Conservation (phyloP, 2,329 filamentous ascomycete species). For the Fonsecaea pedrosoi region DNA sequence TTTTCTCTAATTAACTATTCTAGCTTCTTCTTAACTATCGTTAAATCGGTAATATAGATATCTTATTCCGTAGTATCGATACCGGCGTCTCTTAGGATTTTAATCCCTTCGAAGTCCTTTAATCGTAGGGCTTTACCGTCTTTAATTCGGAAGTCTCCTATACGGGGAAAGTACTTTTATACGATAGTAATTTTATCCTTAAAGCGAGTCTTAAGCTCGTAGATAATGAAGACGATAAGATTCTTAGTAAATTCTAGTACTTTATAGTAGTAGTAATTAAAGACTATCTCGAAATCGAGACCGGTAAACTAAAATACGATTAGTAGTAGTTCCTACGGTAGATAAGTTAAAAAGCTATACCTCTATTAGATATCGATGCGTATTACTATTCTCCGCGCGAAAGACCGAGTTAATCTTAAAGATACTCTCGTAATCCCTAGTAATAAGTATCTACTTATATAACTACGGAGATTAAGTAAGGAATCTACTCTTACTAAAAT, state of each 20-base stretch:
- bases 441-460: conserved; percentile 73
- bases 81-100: conserved; percentile 57
- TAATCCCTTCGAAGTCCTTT: conserved; percentile 58
- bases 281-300: conserved; percentile 61
- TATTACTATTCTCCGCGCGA: conserved; percentile 72
- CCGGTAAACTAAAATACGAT: conserved; percentile 52
- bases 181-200: conserved; percentile 54
- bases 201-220: conserved; percentile 53
- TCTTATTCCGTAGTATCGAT: conserved; percentile 58
- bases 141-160: conserved; percentile 58
- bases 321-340: conserved; percentile 27
- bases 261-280: conserved; percentile 58
- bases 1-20: conserved; percentile 85
- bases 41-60: conserved; percentile 55
- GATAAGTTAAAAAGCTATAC: conserved; percentile 43
- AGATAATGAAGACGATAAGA: conserved; percentile 57
- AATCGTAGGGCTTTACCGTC: conserved; percentile 57
- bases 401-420: conserved; percentile 72
- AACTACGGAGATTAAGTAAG: conserved; percentile 70
- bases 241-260: conserved; percentile 58
- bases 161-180: conserved; percentile 58
- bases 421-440: conserved; percentile 67
- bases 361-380: conserved; percentile 70
- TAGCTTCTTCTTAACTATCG: conserved; percentile 67
- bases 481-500: conserved; percentile 82